phyloP scores from a whole-genome alignment of 140 eudicot species.

The Erigeron philadelphicus region DNA sequence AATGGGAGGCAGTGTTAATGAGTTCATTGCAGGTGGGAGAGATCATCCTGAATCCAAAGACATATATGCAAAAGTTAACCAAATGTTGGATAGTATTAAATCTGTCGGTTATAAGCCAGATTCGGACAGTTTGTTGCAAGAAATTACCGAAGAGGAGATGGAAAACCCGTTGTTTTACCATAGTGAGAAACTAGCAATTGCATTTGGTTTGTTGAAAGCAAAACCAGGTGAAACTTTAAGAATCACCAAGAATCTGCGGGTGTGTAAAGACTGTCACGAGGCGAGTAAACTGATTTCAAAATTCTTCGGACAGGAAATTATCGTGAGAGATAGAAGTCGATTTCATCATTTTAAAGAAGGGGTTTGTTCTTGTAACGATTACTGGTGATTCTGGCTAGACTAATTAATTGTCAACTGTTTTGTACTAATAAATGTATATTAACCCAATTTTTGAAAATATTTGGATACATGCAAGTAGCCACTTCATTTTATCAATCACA shows the following conservation, averaged over 20 bases:
- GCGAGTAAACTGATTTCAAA: slow-evolving; percentile 65
- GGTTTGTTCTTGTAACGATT: slow-evolving; percentile 69
- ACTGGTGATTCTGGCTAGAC: slow-evolving; percentile 40
- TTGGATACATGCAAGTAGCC: not conserved
- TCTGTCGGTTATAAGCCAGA: slow-evolving; percentile 56
- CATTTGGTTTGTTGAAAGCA: slow-evolving; percentile 57
- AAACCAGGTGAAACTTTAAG: slow-evolving; percentile 53
- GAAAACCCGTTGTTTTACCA: slow-evolving; percentile 65
- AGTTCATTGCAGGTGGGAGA: slow-evolving; percentile 73
- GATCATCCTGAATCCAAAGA: slow-evolving; percentile 46
- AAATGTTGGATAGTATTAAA: slow-evolving; percentile 46
- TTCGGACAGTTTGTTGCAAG: slow-evolving; percentile 41
- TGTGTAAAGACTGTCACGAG: slow-evolving; percentile 73
- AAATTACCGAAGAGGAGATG: slow-evolving; percentile 52
- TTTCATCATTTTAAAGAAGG: slow-evolving; percentile 65
- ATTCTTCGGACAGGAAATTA: slow-evolving; percentile 53
- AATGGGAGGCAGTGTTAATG: slow-evolving; percentile 40
- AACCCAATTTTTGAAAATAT: not conserved
- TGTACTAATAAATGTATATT: not conserved
- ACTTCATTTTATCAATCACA: too few species aligned
- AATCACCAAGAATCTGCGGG: slow-evolving; percentile 61
- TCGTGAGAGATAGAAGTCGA: slow-evolving; percentile 63
- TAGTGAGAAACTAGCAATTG: slow-evolving; percentile 81
- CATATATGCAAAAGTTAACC: slow-evolving; percentile 55
- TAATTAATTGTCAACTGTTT: not conserved